Percentiles rank a stretch among this genome's conserved stretches.
These are phyloP conservation scores for Neurospora sp. DNA, from an alignment of 495 filamentous ascomycete genomes.

Conservation along the genomic window DNA sequence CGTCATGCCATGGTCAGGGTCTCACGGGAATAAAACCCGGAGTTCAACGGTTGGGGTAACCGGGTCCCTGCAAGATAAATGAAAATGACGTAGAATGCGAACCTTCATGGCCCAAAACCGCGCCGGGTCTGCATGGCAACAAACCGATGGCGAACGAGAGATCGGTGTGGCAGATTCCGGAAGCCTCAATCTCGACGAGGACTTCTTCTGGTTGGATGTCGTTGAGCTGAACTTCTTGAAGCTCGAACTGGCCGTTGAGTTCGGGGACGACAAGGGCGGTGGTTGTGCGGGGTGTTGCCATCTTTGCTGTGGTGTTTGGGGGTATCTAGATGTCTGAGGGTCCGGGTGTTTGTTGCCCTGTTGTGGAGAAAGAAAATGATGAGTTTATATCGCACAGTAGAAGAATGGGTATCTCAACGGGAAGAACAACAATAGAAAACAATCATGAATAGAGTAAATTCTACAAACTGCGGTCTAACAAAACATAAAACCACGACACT, in stretches of 20 bases:
- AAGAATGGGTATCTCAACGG: background rate
- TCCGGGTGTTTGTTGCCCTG: background rate
- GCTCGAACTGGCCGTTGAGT: conserved; percentile 17
- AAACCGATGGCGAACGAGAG: conserved; percentile 35
- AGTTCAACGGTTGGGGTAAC: background rate
- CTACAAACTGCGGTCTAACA: background rate
- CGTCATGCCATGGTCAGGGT: background rate
- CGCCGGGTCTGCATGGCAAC: conserved; percentile 40
- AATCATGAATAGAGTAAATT: background rate
- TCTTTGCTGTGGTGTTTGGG: background rate
- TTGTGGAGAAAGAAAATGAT: background rate
- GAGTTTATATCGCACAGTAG: background rate
- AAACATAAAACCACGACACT: background rate
- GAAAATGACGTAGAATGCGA: background rate
- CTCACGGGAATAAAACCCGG: background rate
- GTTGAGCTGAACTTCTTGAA: conserved; percentile 13
- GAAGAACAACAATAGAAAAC: background rate
- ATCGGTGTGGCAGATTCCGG: conserved; percentile 70
- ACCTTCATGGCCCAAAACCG: conserved; percentile 69
- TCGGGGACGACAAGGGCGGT: conserved; percentile 21
- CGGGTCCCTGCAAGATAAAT: too few species aligned
- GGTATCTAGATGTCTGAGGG: background rate
- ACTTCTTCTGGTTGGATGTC: conserved; percentile 51
- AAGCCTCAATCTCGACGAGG: conserved; percentile 59
- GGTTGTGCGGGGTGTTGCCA: conserved; percentile 12